phyloP scores from a whole-genome alignment of 2,329 filamentous ascomycete species.

The Colletotrichum lini region DNA sequence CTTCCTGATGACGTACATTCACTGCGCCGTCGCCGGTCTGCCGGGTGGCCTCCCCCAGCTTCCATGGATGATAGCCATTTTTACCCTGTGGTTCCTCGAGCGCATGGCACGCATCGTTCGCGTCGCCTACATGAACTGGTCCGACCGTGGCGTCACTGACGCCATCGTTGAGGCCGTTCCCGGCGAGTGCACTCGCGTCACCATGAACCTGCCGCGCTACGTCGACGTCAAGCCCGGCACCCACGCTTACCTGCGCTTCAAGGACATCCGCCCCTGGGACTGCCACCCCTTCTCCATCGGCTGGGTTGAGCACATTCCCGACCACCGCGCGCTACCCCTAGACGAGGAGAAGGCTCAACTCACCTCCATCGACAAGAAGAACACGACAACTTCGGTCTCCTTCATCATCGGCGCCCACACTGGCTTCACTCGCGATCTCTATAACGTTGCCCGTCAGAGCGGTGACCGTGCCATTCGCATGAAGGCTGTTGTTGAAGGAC shows the following conservation, averaged over 20 bases:
- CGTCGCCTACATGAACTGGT: constrained; percentile 77
- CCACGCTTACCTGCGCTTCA: constrained; percentile 82
- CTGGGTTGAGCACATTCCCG: constrained; percentile 74
- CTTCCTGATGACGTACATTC: constrained; percentile 82
- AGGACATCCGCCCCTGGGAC: constrained; percentile 76
- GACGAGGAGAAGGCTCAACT: constrained; percentile 56
- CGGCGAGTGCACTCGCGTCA: constrained; percentile 79
- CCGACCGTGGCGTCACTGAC: constrained; percentile 70
- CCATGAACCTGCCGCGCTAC: constrained; percentile 77
- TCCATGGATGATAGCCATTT: constrained; percentile 80
- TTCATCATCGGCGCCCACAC: constrained; percentile 91
- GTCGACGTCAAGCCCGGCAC: constrained; percentile 78
- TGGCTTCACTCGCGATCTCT: constrained; percentile 89
- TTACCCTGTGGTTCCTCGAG: constrained; percentile 84
- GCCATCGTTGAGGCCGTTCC: constrained; percentile 78
- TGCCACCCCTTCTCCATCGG: constrained; percentile 85
- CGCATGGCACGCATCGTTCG: constrained; percentile 74
- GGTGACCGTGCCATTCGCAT: constrained; percentile 71
- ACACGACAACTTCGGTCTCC: constrained; percentile 73
- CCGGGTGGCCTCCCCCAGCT: constrained; percentile 78
- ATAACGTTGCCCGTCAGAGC: constrained; percentile 73
- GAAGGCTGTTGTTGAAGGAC: constrained; percentile 87
- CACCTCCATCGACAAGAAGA: constrained; percentile 56
- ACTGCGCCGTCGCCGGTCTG: constrained; percentile 78
- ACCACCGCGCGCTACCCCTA: constrained; percentile 52